phyloP scores from a whole-genome alignment of 108 stramenopile genomes.

The Craspedostauros australis region DNA sequence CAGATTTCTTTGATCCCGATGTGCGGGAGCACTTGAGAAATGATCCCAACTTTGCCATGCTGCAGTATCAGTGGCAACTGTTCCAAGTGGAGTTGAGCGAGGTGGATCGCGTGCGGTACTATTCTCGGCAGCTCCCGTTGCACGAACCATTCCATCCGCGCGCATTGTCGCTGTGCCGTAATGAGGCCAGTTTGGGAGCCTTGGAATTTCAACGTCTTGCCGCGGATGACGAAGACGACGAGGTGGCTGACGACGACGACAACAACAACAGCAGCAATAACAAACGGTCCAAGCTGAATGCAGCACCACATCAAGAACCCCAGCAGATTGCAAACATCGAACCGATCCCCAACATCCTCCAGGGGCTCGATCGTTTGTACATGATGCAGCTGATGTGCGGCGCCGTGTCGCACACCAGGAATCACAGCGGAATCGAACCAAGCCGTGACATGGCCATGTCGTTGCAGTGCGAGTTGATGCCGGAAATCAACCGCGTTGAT shows the following conservation, averaged over 20 bases:
- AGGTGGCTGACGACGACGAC: neutral
- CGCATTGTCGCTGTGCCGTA: slow-evolving; percentile 28
- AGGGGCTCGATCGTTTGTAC: slow-evolving; percentile 24
- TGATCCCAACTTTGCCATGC: no score
- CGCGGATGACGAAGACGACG: neutral
- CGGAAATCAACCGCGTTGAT: no score
- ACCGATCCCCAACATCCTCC: slow-evolving; percentile 9
- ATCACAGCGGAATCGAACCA: no score
- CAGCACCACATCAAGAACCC: neutral
- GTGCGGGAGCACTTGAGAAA: no score
- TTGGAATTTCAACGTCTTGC: neutral
- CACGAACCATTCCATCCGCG: slow-evolving; percentile 30
- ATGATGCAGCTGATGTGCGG: slow-evolving; percentile 11
- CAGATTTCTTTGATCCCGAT: no score
- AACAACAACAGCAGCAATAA: neutral
- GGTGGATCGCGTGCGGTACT: slow-evolving; percentile 43
- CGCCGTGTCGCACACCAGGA: no score
- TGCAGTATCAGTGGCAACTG: no score
- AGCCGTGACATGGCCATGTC: no score
- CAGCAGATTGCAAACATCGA: slow-evolving; percentile 3
- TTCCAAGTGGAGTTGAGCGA: slow-evolving; percentile 49
- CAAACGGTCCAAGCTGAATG: neutral
- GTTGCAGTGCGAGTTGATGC: no score
- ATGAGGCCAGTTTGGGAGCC: slow-evolving; percentile 22
- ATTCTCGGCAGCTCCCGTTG: slow-evolving; percentile 34